These are phyloP conservation scores for Nigrospora osmanthi DNA, from an alignment of 2,329 filamentous ascomycete genomes.

Conservation along the genomic window DNA sequence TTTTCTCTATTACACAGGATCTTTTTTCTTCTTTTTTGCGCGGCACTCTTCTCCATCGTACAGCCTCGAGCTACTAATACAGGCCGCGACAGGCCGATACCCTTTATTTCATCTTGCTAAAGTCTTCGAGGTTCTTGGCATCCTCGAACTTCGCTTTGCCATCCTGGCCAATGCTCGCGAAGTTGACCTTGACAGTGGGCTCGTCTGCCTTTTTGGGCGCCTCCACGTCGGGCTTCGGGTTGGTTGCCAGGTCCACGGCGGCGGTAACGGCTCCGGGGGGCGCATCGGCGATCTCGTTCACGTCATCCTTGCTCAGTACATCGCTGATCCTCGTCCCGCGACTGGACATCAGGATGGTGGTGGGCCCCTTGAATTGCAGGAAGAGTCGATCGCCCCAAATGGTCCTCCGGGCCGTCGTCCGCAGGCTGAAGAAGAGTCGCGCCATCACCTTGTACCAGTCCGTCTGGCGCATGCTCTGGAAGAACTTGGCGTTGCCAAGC, in stretches of 20 bases:
- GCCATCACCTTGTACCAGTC: slow-evolving; percentile 64
- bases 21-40: too few species aligned
- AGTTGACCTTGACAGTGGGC: slow-evolving; percentile 38
- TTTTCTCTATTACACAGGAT: too few species aligned
- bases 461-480: slow-evolving; percentile 64
- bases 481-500: slow-evolving; percentile 64
- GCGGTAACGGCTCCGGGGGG: slow-evolving; percentile 63
- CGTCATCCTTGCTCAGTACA: slow-evolving; percentile 65
- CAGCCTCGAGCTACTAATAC: background rate
- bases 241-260: slow-evolving; percentile 41
- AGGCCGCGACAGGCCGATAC: background rate
- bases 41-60: too few species aligned
- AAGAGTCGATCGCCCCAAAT: slow-evolving; percentile 95
- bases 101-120: slow-evolving; percentile 21
- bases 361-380: slow-evolving; percentile 80
- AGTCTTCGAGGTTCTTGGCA: slow-evolving; percentile 48
- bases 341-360: slow-evolving; percentile 80
- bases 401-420: slow-evolving; percentile 70
- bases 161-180: slow-evolving; percentile 49
- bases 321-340: slow-evolving; percentile 75
- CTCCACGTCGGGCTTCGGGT: slow-evolving; percentile 23
- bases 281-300: slow-evolving; percentile 83
- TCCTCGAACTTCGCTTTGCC: slow-evolving; percentile 63
- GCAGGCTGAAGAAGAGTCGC: slow-evolving; percentile 56
- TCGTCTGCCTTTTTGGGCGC: slow-evolving; percentile 22